Conservation (phyloP, 352 stramenopile species). For the Pythium pectinolyticum region DNA sequence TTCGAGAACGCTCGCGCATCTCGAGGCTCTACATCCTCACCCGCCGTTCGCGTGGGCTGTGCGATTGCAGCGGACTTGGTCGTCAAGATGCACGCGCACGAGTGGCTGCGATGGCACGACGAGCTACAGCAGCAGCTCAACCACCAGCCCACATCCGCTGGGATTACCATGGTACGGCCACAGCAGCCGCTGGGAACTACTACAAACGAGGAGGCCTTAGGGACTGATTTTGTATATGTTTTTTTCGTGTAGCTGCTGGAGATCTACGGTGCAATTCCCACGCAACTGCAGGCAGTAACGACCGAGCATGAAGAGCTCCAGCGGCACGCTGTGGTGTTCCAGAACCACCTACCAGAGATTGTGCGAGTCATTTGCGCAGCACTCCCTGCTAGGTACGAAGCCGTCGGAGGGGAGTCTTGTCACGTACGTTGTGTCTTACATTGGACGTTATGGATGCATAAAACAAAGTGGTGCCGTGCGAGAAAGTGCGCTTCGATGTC, state of each 20-base stretch:
- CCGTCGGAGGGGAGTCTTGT: too few species aligned
- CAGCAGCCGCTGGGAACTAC: too few species aligned
- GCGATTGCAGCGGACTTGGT: slow-evolving; percentile 26
- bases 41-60: slow-evolving; percentile 22
- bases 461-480: slow-evolving; percentile 11
- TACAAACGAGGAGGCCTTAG: neutral
- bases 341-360: slow-evolving; percentile 14
- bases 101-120: slow-evolving; percentile 25
- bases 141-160: neutral
- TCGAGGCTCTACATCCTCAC: neutral
- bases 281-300: slow-evolving; percentile 2
- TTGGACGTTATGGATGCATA: neutral
- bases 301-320: neutral
- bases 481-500: slow-evolving; percentile 48
- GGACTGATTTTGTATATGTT: neutral
- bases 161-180: slow-evolving; percentile 6
- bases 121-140: slow-evolving; percentile 20
- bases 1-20: neutral
- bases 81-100: slow-evolving; percentile 20
- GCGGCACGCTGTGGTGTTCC: slow-evolving; percentile 7
- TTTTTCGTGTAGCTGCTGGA: slow-evolving; percentile 19
- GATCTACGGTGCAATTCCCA: slow-evolving; percentile 29
- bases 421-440: neutral
- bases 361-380: slow-evolving; percentile 4
- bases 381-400: slow-evolving; percentile 6